phyloP scores from a whole-genome alignment of 768 basidiomycete species.

The Amanita subjunquillea region DNA sequence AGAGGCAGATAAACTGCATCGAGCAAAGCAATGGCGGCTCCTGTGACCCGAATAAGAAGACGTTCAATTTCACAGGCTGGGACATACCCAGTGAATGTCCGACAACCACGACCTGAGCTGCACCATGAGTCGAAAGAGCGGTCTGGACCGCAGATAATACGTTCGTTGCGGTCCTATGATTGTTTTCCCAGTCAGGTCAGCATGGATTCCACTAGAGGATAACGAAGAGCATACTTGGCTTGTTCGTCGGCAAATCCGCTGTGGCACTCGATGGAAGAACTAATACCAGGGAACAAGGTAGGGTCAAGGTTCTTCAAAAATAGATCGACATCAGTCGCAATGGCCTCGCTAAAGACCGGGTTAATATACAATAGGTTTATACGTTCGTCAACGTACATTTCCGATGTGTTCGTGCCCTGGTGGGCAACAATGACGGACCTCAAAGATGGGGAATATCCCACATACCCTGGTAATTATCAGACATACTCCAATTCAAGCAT shows the following conservation, averaged over 20 bases:
- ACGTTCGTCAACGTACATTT: constrained; percentile 19
- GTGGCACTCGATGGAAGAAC: constrained; percentile 28
- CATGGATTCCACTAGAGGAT: neutral
- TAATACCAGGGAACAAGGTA: constrained; percentile 34
- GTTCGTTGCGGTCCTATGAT: constrained; percentile 25
- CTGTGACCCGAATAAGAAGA: constrained; percentile 11
- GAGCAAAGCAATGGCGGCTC: constrained; percentile 30
- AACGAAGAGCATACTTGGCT: constrained; percentile 20
- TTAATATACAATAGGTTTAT: neutral
- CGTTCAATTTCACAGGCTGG: constrained; percentile 4
- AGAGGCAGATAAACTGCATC: constrained; percentile 45
- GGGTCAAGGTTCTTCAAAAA: constrained; percentile 21
- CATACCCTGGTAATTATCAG: constrained; percentile 9
- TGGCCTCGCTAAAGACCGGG: constrained; percentile 17
- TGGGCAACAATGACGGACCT: constrained; percentile 30
- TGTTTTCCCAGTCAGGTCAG: neutral
- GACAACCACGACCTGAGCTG: constrained; percentile 28
- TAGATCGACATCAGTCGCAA: constrained; percentile 27
- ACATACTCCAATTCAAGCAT: neutral
- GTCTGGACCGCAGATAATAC: constrained; percentile 29
- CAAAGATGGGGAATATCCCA: constrained; percentile 21
- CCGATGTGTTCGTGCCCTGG: constrained; percentile 28
- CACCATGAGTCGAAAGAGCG: constrained; percentile 20
- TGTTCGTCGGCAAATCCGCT: constrained; percentile 33
- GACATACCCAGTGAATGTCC: constrained; percentile 33